Evolutionary conservation across 306 rosid species (phyloP).

Genomic region (Quillaja saponaria): DNA sequence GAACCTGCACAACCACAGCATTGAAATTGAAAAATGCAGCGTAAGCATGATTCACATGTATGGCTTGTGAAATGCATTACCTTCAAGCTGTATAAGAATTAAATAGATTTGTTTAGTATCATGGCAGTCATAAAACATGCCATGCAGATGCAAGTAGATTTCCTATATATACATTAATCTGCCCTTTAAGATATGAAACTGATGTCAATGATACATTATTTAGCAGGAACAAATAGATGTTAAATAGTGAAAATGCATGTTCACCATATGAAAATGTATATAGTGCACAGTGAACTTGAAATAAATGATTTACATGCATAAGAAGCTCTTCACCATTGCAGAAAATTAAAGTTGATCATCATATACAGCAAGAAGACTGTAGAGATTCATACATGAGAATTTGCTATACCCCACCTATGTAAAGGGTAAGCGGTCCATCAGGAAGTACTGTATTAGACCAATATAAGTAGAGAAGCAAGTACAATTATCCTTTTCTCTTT

Average conservation of each 20-base stretch:
- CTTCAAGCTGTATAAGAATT: conserved; percentile 44
- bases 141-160: conserved; percentile 34
- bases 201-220: neutral
- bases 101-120: conserved; percentile 30
- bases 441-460: conserved; percentile 37
- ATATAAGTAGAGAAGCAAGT: conserved; percentile 43
- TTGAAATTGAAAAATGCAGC: conserved; percentile 44
- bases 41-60: conserved; percentile 49
- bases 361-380: conserved; percentile 28
- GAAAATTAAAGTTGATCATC: conserved; percentile 28
- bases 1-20: conserved; percentile 30
- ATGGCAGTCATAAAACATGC: conserved; percentile 39
- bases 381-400: conserved; percentile 44
- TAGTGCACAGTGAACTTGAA: conserved; percentile 1
- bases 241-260: conserved; percentile 26
- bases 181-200: conserved; percentile 15
- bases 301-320: conserved; percentile 38
- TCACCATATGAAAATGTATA: conserved; percentile 17
- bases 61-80: conserved; percentile 36
- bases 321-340: conserved; percentile 24
- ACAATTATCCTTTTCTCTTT: conserved; percentile 45
- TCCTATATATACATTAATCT: conserved; percentile 21
- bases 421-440: conserved; percentile 48
- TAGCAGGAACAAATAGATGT: too few species aligned
- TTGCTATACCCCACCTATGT: conserved; percentile 43